Evolutionary conservation across 257 asterid species (phyloP).

Genomic region (Thymus quinquecostatus): DNA sequence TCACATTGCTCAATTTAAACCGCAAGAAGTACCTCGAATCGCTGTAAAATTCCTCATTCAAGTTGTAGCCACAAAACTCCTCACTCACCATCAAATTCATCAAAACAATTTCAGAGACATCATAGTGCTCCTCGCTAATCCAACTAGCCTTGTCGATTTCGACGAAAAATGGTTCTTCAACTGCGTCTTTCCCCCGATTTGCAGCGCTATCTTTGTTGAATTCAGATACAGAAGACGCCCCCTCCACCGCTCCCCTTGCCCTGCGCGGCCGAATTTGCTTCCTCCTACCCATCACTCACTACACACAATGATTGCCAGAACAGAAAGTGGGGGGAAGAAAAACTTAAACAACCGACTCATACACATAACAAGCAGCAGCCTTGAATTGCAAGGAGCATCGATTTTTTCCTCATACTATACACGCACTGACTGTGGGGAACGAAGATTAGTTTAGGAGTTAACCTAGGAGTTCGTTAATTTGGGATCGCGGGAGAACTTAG

Average conservation of each 20-base stretch:
- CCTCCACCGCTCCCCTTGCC: conserved; percentile 52
- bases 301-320: conserved; percentile 14
- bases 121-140: conserved; percentile 68
- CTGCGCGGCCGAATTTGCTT: conserved; percentile 82
- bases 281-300: conserved; percentile 79
- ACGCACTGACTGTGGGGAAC: not conserved
- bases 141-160: conserved; percentile 63
- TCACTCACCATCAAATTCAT: conserved; percentile 59
- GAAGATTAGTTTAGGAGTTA: conserved; percentile 17
- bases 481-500: not conserved
- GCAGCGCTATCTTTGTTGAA: conserved; percentile 30
- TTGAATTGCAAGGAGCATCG: conserved; percentile 6
- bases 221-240: conserved; percentile 39
- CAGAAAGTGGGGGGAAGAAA: not conserved
- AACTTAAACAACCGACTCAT: conserved; percentile 11
- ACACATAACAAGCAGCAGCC: not conserved
- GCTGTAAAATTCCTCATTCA: conserved; percentile 52
- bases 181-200: conserved; percentile 29
- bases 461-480: conserved; percentile 15
- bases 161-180: conserved; percentile 58
- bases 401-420: not conserved
- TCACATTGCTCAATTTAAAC: conserved; percentile 63
- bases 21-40: conserved; percentile 61
- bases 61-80: conserved; percentile 48
- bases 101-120: conserved; percentile 72